Evolutionary conservation across 345 rosid genomes (phyloP).

Genomic region (Camelina sativa): DNA sequence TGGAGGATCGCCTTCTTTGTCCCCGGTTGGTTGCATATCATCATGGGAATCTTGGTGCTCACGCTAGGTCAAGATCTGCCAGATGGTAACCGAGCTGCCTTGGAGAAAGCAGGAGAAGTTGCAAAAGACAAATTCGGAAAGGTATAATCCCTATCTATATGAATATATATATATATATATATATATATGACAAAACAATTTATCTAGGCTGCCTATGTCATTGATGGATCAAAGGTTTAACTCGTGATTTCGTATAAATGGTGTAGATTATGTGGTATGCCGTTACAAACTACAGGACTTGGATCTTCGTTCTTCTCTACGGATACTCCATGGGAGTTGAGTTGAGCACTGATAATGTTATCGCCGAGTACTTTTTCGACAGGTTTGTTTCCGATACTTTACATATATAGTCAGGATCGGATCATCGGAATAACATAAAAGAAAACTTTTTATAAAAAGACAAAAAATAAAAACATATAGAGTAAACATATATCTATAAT

Average conservation of each 20-base stretch:
- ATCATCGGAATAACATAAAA: not conserved
- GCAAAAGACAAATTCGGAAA: constrained; percentile 69
- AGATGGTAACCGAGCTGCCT: constrained; percentile 64
- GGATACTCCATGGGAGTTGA: constrained; percentile 74
- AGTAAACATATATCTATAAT: not conserved
- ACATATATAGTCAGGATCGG: not conserved
- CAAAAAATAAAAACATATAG: not conserved
- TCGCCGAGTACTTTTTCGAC: constrained; percentile 74
- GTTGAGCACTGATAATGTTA: constrained; percentile 68
- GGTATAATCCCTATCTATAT: constrained; percentile 40
- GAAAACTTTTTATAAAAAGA: not conserved
- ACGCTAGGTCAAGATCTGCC: constrained; percentile 82
- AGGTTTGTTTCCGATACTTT: constrained; percentile 39
- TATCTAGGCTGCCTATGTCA: too few relatives aligned
- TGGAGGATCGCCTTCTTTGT: constrained; percentile 83
- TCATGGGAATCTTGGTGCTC: constrained; percentile 69
- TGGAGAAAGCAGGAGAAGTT: constrained; percentile 69
- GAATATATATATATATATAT: too few relatives aligned
- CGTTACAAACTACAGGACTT: constrained; percentile 67
- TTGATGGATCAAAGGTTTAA: not conserved
- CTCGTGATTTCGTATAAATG: not conserved
- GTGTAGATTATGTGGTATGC: constrained; percentile 61
- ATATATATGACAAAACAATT: not conserved
- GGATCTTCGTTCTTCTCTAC: constrained; percentile 68
- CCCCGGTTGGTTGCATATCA: constrained; percentile 64